Base-by-base conservation (phyloP, 2,329 filamentous ascomycete genomes). In the Botrytis tulipae region DNA sequence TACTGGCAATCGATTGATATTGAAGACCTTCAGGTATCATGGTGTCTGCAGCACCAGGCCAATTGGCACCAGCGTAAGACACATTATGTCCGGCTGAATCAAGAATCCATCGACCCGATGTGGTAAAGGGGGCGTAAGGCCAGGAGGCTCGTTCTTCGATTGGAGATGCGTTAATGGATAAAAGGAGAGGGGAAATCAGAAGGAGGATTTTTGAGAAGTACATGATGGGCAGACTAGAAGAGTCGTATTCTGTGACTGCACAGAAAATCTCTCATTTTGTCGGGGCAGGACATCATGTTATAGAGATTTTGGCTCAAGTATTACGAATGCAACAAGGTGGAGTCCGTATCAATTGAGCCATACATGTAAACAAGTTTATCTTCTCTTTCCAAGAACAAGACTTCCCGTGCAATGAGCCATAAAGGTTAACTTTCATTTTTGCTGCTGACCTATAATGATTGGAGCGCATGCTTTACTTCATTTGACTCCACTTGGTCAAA, bases 1-100 rank as follows among this genome's bases (percentile, higher is more conserved):
- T 86, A 12, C 80, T 82, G 54, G 83, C 82, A 66, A 91, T 84
- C 0, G 88, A 90, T 51, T 86, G 85, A 80, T 90, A 90, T 78
- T 90, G 88, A 3, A 91, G 83, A 5, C 89, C 89, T 76, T 91
- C 89, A 0, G 89, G 89, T 0, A 91, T 84, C 89, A 91, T 91
- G n/a, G 86, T 84, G 62, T 90, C 88, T 62, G 84, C 85, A 25
- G 87, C 85, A 0, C 88, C 89, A 0, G 89, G 87, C 89, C 89
- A 91, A 76, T 91, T 91, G 20, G 85, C 84, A 0, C 89, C 88
- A 6, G 86, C 87, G 72, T 87, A 85, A 20, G 83, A 85, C 54
- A 88, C 80, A 46, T 82, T 82, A 5, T 83, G 80, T 59, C 83
- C 83, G 2, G 74, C 71, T 9, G 76, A 65, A 72, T 78, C 76